phyloP scores from a whole-genome alignment of 495 filamentous ascomycete species.

The Penicillium flavigenum region DNA sequence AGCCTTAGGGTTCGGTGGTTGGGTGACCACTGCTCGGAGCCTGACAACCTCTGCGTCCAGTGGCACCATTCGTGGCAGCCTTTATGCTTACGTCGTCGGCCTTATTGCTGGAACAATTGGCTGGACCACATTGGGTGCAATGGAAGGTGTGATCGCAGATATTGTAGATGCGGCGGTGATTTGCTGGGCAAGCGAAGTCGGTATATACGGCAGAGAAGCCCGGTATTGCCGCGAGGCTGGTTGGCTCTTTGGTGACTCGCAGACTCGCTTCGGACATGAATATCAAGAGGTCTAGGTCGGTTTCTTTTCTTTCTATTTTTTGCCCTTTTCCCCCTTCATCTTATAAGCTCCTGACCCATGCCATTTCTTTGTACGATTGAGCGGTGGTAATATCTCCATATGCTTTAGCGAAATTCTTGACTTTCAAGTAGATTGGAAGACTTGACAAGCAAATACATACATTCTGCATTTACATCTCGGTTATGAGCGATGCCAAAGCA shows the following conservation, averaged over 20 bases:
- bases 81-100: slow-evolving; percentile 94
- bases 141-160: slow-evolving; percentile 88
- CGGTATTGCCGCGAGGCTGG: slow-evolving; percentile 85
- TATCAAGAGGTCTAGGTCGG: slow-evolving; percentile 22
- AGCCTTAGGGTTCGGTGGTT: slow-evolving; percentile 89
- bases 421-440: not conserved
- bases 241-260: slow-evolving; percentile 67
- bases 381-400: slow-evolving; percentile 11
- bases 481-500: not conserved
- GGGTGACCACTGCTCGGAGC: slow-evolving; percentile 87
- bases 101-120: slow-evolving; percentile 89
- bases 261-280: slow-evolving; percentile 16
- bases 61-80: slow-evolving; percentile 68
- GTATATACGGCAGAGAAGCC: slow-evolving; percentile 64
- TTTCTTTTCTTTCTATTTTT: not conserved
- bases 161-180: slow-evolving; percentile 90
- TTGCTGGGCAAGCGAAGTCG: slow-evolving; percentile 88
- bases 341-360: slow-evolving; percentile 3
- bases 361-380: slow-evolving; percentile 9
- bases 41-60: slow-evolving; percentile 54
- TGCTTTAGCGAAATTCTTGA: not conserved
- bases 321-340: slow-evolving; percentile 1
- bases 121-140: slow-evolving; percentile 92
- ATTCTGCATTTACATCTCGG: not conserved
- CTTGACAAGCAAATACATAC: not conserved